These are phyloP conservation scores for Canariomyces notabilis DNA, from an alignment of 2,329 filamentous ascomycete genomes.

Conservation along the genomic window DNA sequence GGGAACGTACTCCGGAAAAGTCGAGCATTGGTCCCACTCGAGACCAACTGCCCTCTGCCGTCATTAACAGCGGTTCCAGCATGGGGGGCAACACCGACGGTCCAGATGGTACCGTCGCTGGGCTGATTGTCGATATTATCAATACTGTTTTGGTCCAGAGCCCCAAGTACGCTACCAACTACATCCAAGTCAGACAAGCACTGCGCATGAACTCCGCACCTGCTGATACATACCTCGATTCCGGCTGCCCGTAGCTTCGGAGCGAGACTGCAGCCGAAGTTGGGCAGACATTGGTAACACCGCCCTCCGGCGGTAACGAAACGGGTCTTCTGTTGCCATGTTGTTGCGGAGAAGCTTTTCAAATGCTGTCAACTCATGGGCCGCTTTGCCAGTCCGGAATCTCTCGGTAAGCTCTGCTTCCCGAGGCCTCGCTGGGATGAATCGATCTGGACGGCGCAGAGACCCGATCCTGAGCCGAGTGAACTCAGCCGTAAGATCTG, in stretches of 20 bases:
- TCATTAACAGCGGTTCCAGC: conserved; percentile 52
- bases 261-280: conserved; percentile 25
- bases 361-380: conserved; percentile 36
- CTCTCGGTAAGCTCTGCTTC: conserved; percentile 36
- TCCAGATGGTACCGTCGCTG: conserved; percentile 70
- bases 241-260: conserved; percentile 27
- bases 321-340: conserved; percentile 39
- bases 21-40: conserved; percentile 68
- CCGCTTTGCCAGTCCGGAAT: conserved; percentile 41
- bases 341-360: conserved; percentile 44
- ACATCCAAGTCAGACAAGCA: neutral
- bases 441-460: conserved; percentile 41
- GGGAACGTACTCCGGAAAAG: conserved; percentile 52
- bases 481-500: conserved; percentile 25
- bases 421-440: conserved; percentile 42
- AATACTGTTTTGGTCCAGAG: conserved; percentile 23
- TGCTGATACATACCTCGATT: conserved; percentile 19
- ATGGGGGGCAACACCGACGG: conserved; percentile 66
- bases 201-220: neutral
- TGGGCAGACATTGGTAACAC: conserved; percentile 25
- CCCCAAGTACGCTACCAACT: conserved; percentile 27
- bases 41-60: conserved; percentile 59
- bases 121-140: conserved; percentile 39
- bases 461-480: conserved; percentile 9
- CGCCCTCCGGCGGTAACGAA: conserved; percentile 32